Conservation (phyloP, 2,329 filamentous ascomycete species). For the Thermothelomyces thermophilus region DNA sequence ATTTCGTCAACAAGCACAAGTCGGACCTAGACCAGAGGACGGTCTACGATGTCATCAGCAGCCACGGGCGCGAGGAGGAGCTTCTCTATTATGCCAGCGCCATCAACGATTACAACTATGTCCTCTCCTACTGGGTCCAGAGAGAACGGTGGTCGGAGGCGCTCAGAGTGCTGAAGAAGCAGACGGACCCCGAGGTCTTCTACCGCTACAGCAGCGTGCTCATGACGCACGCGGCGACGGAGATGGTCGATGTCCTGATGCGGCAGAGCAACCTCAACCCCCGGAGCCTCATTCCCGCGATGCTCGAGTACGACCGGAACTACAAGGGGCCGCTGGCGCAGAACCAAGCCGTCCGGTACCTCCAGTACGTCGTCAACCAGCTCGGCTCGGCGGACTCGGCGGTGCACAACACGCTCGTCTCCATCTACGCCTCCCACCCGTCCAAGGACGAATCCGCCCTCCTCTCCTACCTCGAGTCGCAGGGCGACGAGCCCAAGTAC, state of each 20-base stretch:
- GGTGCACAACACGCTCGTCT: conserved; percentile 94
- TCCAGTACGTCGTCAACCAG: conserved; percentile 88
- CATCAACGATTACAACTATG: conserved; percentile 88
- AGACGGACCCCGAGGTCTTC: conserved; percentile 87
- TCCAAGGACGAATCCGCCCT: conserved; percentile 79
- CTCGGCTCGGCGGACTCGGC: conserved; percentile 73
- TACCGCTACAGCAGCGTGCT: conserved; percentile 97
- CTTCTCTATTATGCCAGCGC: conserved; percentile 84
- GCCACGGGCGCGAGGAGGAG: conserved; percentile 89
- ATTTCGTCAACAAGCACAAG: conserved; percentile 82
- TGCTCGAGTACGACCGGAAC: conserved; percentile 87
- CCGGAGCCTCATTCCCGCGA: conserved; percentile 81
- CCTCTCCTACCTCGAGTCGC: conserved; percentile 81
- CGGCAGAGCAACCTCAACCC: conserved; percentile 79
- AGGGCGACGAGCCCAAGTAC: conserved; percentile 79
- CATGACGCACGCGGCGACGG: conserved; percentile 78
- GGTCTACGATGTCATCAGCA: conserved; percentile 91
- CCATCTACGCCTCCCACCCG: conserved; percentile 83
- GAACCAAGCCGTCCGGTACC: conserved; percentile 90
- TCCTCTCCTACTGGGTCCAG: conserved; percentile 95
- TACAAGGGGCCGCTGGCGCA: conserved; percentile 60
- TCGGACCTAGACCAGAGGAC: conserved; percentile 83
- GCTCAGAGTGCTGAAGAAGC: conserved; percentile 81
- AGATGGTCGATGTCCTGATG: conserved; percentile 93
- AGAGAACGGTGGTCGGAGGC: conserved; percentile 87